These are phyloP conservation scores for Phytophthora tentaculata DNA, from an alignment of 352 stramenopile genomes.

Conservation along the genomic window DNA sequence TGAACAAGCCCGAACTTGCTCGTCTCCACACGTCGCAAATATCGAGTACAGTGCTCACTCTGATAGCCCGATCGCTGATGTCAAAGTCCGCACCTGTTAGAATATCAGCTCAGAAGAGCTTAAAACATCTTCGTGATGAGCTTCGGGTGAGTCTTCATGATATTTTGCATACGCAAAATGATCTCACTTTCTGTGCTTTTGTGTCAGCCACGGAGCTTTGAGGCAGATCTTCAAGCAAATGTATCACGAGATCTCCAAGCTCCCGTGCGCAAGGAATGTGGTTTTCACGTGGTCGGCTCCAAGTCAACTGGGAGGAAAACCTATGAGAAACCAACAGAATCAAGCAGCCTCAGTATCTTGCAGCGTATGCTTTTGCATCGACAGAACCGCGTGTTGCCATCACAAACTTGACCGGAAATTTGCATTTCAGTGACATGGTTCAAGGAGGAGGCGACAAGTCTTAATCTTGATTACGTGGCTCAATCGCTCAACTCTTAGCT, in stretches of 20 bases:
- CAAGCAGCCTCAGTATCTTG: constrained; percentile 49
- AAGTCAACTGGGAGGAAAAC: background rate
- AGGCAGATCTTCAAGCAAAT: constrained; percentile 7
- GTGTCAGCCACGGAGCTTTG: constrained; percentile 13
- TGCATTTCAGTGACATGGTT: no score
- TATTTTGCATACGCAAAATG: background rate
- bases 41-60: constrained; percentile 29
- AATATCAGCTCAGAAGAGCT: constrained; percentile 54
- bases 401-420: constrained; percentile 11
- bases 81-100: constrained; percentile 57
- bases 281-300: background rate
- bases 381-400: constrained; percentile 54
- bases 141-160: constrained; percentile 37
- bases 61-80: constrained; percentile 35
- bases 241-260: constrained; percentile 5
- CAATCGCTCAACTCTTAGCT: no score
- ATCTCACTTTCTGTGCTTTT: background rate
- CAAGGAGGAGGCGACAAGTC: no score
- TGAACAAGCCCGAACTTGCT: constrained; percentile 37
- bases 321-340: background rate
- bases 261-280: constrained; percentile 12
- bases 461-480: no score
- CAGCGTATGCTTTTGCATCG: constrained; percentile 67
- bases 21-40: constrained; percentile 32
- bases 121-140: constrained; percentile 41